Base-by-base conservation (phyloP, 306 rosid genomes). In the Ormosia semicastrata region DNA sequence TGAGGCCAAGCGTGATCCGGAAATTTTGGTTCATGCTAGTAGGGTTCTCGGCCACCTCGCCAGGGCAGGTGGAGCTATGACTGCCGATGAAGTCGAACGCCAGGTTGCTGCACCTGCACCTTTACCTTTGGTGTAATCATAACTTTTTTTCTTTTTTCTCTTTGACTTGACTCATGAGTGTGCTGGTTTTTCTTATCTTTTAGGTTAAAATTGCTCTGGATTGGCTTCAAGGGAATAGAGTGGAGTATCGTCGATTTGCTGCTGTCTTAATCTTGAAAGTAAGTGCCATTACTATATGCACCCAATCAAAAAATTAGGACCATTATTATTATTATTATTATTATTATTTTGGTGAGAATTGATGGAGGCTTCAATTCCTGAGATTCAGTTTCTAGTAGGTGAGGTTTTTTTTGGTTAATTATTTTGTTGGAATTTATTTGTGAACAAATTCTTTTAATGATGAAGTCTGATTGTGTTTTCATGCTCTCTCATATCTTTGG, bases 31-130 rank as follows among this genome's bases (percentile, higher is more conserved):
- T 82, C 91, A 92, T 41, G 99, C 98, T 39, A 93, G 99, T 81
- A 91, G 89, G 82, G 99, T 95, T 84, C 88, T 95, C 57, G 99
- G 99, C 73, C 99, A 95, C 77, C 90, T 95, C 10, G 99, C 94
- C 41, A 87, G 97, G 86, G 98, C 99, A 4, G 99, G 99, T 5
- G 99, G 99, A 56, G 94, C 99, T 63, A 95, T 93, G 98, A 95
- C 99, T 11, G 98, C 98, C 0, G 98, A 95, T 84, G 98, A 95
- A 89, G 98, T 95, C 53, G 97, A 95, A 89, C 90, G 90, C 75
- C 99, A 95, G 97, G 99, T 95, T 62, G 37, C 81, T 86, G 53
- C 71, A 14, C 52, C 14, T 24, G 24, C 24, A 24, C 24, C 24
- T 54, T n/a, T n/a, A 40, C 74, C 29, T n/a, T 47, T n/a, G n/a